Percentiles rank a stretch among this genome's conserved stretches.
Evolutionary conservation across 2,329 filamentous ascomycete genomes (phyloP).

Genomic region (Zopfia rhizophila): DNA sequence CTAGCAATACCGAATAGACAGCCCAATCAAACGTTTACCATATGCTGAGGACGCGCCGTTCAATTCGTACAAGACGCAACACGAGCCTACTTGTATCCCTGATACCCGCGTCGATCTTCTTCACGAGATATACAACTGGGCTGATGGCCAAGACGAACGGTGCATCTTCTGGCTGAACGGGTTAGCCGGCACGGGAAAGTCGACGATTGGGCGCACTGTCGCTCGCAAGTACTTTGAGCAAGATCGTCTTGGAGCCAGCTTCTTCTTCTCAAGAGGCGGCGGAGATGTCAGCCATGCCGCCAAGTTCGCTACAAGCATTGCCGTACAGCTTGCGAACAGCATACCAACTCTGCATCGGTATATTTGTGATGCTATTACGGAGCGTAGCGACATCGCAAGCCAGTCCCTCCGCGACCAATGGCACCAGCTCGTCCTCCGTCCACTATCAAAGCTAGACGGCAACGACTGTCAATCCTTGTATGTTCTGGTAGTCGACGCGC

Average conservation of each 20-base stretch:
- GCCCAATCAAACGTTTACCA: too few species aligned
- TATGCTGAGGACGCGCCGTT: too few species aligned
- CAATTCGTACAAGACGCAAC: too few species aligned
- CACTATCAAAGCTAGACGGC: neutral
- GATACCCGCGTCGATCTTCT: slow-evolving; percentile 12
- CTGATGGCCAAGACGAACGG: slow-evolving; percentile 1
- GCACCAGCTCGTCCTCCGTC: slow-evolving; percentile 7
- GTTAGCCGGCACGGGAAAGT: slow-evolving; percentile 34
- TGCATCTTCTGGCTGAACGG: slow-evolving; percentile 28
- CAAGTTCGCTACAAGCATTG: slow-evolving; percentile 13
- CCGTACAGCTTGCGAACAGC: slow-evolving; percentile 1
- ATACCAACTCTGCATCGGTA: neutral
- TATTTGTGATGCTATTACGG: slow-evolving; percentile 3
- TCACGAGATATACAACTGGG: slow-evolving; percentile 13
- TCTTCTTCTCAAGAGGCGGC: slow-evolving; percentile 24
- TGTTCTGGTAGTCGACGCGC: too few species aligned
- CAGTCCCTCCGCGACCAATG: slow-evolving; percentile 7
- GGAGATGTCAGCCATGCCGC: slow-evolving; percentile 4
- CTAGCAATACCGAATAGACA: too few species aligned
- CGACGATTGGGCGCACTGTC: slow-evolving; percentile 25
- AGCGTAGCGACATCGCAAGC: neutral
- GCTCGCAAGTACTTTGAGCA: slow-evolving; percentile 17
- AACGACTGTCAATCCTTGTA: too few species aligned
- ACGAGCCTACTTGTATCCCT: too few species aligned
- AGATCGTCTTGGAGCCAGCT: slow-evolving; percentile 17